phyloP scores from a whole-genome alignment of 2,329 filamentous ascomycete species.

The Corniculantispora saksenae region DNA sequence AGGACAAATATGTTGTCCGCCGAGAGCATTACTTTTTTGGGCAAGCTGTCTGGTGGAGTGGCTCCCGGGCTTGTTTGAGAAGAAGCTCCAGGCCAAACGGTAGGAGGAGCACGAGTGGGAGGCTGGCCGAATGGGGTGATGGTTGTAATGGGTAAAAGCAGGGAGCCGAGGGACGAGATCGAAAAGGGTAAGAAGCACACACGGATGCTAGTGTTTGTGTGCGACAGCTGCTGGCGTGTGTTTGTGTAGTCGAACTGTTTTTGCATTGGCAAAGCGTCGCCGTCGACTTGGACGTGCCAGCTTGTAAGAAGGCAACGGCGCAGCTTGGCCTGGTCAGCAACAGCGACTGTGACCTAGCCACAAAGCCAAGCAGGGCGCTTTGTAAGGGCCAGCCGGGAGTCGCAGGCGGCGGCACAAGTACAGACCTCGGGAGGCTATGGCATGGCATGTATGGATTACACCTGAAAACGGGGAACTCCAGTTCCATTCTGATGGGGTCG shows the following conservation, averaged over 20 bases:
- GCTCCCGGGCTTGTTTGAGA: constrained; percentile 10
- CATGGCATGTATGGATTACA: constrained; percentile 12
- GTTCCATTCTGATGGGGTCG: constrained; percentile 12
- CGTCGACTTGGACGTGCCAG: not conserved
- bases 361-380: constrained; percentile 3
- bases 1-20: constrained; percentile 18
- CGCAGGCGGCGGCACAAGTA: constrained; percentile 10
- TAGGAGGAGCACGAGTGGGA: not conserved
- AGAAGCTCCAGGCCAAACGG: constrained; percentile 10
- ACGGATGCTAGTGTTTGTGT: constrained; percentile 19
- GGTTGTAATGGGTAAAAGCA: constrained; percentile 1
- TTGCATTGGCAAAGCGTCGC: constrained; percentile 14
- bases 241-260: constrained; percentile 17
- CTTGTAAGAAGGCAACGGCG: constrained; percentile 1
- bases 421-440: constrained; percentile 18
- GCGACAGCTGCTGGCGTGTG: constrained; percentile 9
- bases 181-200: constrained; percentile 3
- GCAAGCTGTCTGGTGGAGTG: constrained; percentile 14
- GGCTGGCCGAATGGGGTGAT: constrained; percentile 9
- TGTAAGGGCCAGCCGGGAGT: constrained; percentile 8
- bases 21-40: constrained; percentile 19
- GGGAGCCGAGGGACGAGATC: constrained; percentile 7
- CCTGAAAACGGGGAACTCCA: constrained; percentile 19
- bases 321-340: constrained; percentile 8
- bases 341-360: not conserved